Evolutionary conservation across 2,329 filamentous ascomycete genomes (phyloP).

Genomic region (Colletotrichum gigasporum): DNA sequence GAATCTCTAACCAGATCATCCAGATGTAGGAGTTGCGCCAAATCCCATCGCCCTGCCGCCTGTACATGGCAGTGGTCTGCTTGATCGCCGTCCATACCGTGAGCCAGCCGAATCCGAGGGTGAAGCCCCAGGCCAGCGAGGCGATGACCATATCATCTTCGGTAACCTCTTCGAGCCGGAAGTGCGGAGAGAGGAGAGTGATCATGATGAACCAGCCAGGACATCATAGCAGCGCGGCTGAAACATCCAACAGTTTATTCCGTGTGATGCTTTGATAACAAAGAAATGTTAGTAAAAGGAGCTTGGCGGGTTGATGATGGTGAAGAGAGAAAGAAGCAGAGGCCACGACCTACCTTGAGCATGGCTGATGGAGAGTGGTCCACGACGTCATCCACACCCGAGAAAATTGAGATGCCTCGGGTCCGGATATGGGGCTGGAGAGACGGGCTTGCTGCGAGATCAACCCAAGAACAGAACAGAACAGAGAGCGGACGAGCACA

Average conservation of each 20-base stretch:
- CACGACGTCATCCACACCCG: slow-evolving; percentile 8
- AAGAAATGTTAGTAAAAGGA: background rate
- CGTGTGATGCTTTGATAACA: background rate
- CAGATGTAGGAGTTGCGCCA: slow-evolving; percentile 52
- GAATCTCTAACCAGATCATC: slow-evolving; percentile 58
- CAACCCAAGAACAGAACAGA: background rate
- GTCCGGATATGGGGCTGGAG: background rate
- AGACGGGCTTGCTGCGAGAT: background rate
- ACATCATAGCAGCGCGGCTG: slow-evolving; percentile 20
- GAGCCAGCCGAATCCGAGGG: slow-evolving; percentile 51
- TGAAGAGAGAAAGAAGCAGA: background rate
- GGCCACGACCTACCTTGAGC: background rate
- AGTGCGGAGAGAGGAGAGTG: slow-evolving; percentile 33
- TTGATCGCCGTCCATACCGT: slow-evolving; percentile 47
- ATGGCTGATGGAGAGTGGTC: background rate
- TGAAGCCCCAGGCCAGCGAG: slow-evolving; percentile 48
- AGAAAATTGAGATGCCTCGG: background rate
- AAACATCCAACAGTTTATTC: background rate
- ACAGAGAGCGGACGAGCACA: slow-evolving; percentile 7
- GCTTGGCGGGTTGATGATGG: background rate
- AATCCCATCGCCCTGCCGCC: slow-evolving; percentile 42
- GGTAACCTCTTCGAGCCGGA: slow-evolving; percentile 33
- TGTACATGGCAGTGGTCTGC: slow-evolving; percentile 45
- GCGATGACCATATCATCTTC: slow-evolving; percentile 40
- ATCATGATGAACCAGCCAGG: slow-evolving; percentile 22